These are phyloP conservation scores for Clonostachys chloroleuca DNA, from an alignment of 2,329 filamentous ascomycete species.

Conservation along the genomic window DNA sequence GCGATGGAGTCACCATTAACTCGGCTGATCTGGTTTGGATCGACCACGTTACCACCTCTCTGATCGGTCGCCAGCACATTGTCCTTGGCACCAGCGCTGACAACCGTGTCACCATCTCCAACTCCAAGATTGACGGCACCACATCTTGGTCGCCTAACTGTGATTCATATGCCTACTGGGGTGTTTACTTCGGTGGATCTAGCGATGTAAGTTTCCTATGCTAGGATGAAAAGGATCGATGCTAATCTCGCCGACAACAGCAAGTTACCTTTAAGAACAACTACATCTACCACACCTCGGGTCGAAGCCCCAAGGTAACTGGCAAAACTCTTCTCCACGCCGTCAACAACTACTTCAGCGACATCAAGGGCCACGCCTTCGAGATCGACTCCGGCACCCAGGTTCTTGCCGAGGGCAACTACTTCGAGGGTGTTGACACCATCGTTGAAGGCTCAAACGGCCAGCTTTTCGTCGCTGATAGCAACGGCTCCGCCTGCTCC, in stretches of 20 bases:
- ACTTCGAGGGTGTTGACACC: slow-evolving; percentile 49
- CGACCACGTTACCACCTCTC: slow-evolving; percentile 39
- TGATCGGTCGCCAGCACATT: background rate
- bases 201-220: no score
- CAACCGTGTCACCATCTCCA: slow-evolving; percentile 54
- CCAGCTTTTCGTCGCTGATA: no score
- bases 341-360: slow-evolving; percentile 59
- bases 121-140: slow-evolving; percentile 53
- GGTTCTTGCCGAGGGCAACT: slow-evolving; percentile 52
- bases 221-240: background rate
- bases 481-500: no score
- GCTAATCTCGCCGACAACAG: slow-evolving; percentile 29
- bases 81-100: slow-evolving; percentile 12
- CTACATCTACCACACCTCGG: slow-evolving; percentile 55
- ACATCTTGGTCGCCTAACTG: slow-evolving; percentile 26
- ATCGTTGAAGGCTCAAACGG: no score
- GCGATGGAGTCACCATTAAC: slow-evolving; percentile 51
- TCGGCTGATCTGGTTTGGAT: slow-evolving; percentile 42
- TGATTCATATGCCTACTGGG: slow-evolving; percentile 24
- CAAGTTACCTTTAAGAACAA: slow-evolving; percentile 53
- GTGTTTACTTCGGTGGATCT: slow-evolving; percentile 20
- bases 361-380: slow-evolving; percentile 52
- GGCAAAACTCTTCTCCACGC: slow-evolving; percentile 52
- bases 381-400: slow-evolving; percentile 36
- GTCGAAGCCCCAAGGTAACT: slow-evolving; percentile 51